A percentile compares a stretch with the other conserved stretches of the same genome.
Evolutionary conservation across 176 grass and related monocot species (phyloP).

Genomic region (sorghum (Sorghum bicolor)): Sorghum_bicolor_NCBIv3 NC_012872.2:67920501-67921000

Average conservation of each 20-base stretch:
- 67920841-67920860: background rate
- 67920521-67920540: constrained; percentile 75
- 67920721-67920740: background rate
- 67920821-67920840: constrained; percentile 9
- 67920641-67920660: constrained; percentile 7
- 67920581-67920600: constrained; percentile 82
- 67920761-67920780: constrained; percentile 7
- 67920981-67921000: background rate
- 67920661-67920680: background rate
- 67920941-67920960: constrained; percentile 4
- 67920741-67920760: background rate
- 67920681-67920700: background rate
- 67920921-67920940: background rate
- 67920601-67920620: constrained; percentile 92
- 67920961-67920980: background rate
- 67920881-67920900: background rate
- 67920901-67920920: background rate
- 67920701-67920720: background rate
- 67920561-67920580: constrained; percentile 56
- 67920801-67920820: background rate
- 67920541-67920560: constrained; percentile 53
- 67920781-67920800: background rate
- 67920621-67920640: background rate
- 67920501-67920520: constrained; percentile 20
- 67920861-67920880: background rate